Conservation (phyloP, 208 protist species). For the Leishmania aethiopica region DNA sequence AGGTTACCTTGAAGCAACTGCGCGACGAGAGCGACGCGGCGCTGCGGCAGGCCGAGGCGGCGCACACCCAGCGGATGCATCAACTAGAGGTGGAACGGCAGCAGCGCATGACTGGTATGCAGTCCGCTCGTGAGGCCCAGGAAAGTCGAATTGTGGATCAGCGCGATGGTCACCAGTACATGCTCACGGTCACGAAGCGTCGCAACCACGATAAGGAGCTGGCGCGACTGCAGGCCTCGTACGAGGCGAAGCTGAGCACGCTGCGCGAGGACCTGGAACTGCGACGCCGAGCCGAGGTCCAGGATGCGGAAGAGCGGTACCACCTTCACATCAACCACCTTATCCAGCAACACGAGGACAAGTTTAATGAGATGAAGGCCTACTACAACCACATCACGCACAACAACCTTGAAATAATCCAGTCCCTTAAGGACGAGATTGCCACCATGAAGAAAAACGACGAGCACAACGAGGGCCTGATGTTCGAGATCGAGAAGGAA, state of each 20-base stretch:
- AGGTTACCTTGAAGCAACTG: conserved; percentile 89
- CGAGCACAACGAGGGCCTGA: conserved; percentile 95
- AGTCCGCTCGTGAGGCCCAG: conserved; percentile 69
- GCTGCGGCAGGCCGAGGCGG: conserved; percentile 83
- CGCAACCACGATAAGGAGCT: conserved; percentile 89
- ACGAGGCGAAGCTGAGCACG: conserved; percentile 90
- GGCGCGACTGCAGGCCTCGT: conserved; percentile 77
- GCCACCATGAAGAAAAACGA: conserved; percentile 96
- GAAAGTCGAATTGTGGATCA: conserved; percentile 85
- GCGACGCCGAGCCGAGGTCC: conserved; percentile 91
- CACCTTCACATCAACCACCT: conserved; percentile 97
- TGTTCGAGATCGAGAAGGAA: conserved; percentile 97
- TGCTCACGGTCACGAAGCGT: conserved; percentile 86
- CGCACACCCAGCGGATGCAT: conserved; percentile 73
- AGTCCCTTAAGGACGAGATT: conserved; percentile 96
- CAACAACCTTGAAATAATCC: conserved; percentile 98
- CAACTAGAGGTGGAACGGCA: conserved; percentile 75
- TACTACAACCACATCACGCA: conserved; percentile 99
- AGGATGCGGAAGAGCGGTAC: conserved; percentile 96
- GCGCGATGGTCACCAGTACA: conserved; percentile 88
- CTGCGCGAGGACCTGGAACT: conserved; percentile 93
- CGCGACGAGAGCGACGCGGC: conserved; percentile 89
- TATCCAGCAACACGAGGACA: conserved; percentile 94
- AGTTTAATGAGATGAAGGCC: conserved; percentile 97
- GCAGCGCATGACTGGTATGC: conserved; percentile 54